Evolutionary conservation across 2,329 filamentous ascomycete genomes (phyloP), one percentile per base, ranked within the genome.

Genomic region (Xylaria sp.): DNA sequence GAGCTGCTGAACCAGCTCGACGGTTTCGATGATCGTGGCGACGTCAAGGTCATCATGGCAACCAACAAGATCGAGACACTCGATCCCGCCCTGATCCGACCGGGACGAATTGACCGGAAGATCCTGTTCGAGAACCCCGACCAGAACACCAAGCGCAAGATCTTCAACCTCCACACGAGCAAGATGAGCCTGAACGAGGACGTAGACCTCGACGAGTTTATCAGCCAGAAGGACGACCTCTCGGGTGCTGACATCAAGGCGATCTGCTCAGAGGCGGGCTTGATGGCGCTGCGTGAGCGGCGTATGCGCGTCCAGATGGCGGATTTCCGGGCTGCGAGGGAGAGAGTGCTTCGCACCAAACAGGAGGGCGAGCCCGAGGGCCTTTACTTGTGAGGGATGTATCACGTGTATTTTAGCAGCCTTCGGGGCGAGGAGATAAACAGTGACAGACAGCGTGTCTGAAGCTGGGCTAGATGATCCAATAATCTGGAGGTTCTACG

Each of bases 31-130:
- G 95, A 99, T 74, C 90, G 94, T 57, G 95, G 94, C 65, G 94
- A 99, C 71, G 93, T 99, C 75, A 99, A 99, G 81, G 94, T 99
- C 58, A 93, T 99, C 74, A 97, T 99, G 92, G 95, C 94, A 11
- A 99, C 94, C 63, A 99, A 99, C 86, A 99, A 99, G 85, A 99
- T 99, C 64, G 95, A 99, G 65, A 96, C 91, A 3, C 82, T 99
- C 22, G 95, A 99, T 70, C 94, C 94, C 50, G 94, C 94, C 17
- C 81, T 99, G 64, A 99, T 99, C 70, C 89, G 94, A 63, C 94
- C 94, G 41, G 94, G 94, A 61, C 92, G 94, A 82, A 99, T 99
- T 73, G 94, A 99, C 75, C 88, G 94, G 66, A 99, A 99, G 84
- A 99, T 99, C 60, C 76, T 88, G 58, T 90, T 87, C 69, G 82